Base-by-base conservation (phyloP, 257 asterid species). In the Anisodus tanguticus region DNA sequence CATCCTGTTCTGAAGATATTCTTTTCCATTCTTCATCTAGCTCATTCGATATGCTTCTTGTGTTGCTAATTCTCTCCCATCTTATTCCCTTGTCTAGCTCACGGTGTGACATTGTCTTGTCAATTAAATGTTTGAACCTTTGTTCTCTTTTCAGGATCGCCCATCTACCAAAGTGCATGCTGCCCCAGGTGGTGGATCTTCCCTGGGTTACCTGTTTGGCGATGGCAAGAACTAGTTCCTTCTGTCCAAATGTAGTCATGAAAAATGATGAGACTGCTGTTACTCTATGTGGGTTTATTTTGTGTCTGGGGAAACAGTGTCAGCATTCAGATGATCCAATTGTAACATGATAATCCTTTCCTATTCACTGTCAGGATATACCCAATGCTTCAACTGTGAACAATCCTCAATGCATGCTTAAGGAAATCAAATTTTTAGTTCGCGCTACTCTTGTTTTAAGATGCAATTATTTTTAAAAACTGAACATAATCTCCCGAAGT, bases 131-230 rank as follows among this genome's bases (percentile, higher is more conserved):
- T 53, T 26, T 19, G 49, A 6, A 59, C 51, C n/a, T 63, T 9
- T 35, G 79, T 31, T 41, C 19, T 53, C 49, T 54, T 80, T 49
- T n/a, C 87, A 85, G 87, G 87, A 85, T 80, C 87, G 84, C 45
- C 87, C 87, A 8, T 85, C 87, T 41, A 85, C 87, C 57, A 85
- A 85, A 80, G 84, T 85, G 66, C 87, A 85, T 67, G 84, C 87
- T 3, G 84, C 84, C 16, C 87, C 87, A 9, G 87, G 87, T 57
- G 87, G 87, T 16, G 87, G 87, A 69, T 85, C 87, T 85, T 85
- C 87, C 26, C 64, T 85, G 35, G 85, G 43, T 66, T 83, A 83
- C 85, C 67, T 83, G 85, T 83, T 83, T 83, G 81, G 85, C 19
- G 85, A 74, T 51, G 55, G 81, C 53, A 66, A 70, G 51, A 82